Percentiles rank a stretch among this genome's conserved stretches.
These are phyloP conservation scores for Ceratobasidium sp. DNA, from an alignment of 1,284 basidiomycete species.

Conservation along the genomic window DNA sequence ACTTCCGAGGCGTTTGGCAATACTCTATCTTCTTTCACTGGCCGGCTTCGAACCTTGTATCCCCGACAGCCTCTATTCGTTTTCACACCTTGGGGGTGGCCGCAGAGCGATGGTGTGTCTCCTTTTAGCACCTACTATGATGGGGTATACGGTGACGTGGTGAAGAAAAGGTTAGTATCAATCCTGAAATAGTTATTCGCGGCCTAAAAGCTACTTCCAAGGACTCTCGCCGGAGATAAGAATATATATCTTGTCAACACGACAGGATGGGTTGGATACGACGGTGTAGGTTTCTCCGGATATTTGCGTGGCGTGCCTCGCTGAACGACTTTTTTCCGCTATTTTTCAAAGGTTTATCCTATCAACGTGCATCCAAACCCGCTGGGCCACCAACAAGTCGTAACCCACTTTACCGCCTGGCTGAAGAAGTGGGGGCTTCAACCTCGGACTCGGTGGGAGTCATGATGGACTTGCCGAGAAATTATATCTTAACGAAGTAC, in stretches of 20 bases:
- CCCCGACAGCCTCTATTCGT: constrained; percentile 66
- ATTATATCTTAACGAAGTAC: neutral
- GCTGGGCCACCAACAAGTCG: constrained; percentile 65
- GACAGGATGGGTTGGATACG: constrained; percentile 68
- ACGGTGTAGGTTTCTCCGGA: constrained; percentile 57
- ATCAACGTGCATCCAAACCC: constrained; percentile 66
- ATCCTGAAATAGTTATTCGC: neutral
- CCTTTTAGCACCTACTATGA: constrained; percentile 64
- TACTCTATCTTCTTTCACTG: constrained; percentile 65
- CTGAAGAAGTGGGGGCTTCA: constrained; percentile 62
- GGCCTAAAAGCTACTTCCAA: constrained; percentile 40
- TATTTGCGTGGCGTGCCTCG: constrained; percentile 9
- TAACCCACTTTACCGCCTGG: constrained; percentile 63
- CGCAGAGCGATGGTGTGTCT: constrained; percentile 62
- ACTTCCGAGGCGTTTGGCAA: constrained; percentile 63
- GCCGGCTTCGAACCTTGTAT: constrained; percentile 63
- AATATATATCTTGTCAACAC: constrained; percentile 69
- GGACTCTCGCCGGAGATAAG: constrained; percentile 62
- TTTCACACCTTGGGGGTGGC: constrained; percentile 74
- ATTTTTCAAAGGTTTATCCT: constrained; percentile 50
- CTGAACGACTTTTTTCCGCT: constrained; percentile 5
- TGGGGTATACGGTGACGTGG: constrained; percentile 65
- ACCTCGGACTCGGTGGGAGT: constrained; percentile 54
- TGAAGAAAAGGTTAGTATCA: constrained; percentile 60
- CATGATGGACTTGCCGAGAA: neutral